Evolutionary conservation across 352 stramenopile species (phyloP), one percentile per base, ranked within the genome.

Genomic region (Globisporangium splendens): DNA sequence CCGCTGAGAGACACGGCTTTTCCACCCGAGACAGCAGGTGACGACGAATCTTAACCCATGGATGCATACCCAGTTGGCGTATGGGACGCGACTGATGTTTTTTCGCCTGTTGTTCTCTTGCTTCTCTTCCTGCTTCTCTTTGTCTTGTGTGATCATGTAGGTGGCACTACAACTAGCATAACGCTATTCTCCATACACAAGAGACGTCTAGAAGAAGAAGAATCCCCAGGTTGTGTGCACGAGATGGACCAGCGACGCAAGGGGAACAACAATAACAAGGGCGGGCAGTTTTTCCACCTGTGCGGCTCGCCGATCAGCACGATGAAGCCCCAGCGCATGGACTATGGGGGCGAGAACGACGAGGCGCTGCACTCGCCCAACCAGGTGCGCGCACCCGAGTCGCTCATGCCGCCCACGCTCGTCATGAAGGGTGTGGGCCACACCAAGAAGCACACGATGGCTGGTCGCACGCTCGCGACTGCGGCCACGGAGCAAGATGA

Each of bases 291-390:
- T 62, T 91, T 89, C 56, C 74, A 83, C 54, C 63, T 88, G 8
- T 90, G 79, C 52, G 83, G 83, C n/a, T 93, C 83, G 47, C 83
- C 83, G 20, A 93, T 93, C 61, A 83, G 83, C 35, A 87, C 79
- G 10, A 59, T 77, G 28, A 83, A 78, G 62, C 63, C 75, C 46
- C 63, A 70, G 44, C 41, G 38, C 38, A 43, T 43, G 38, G 38
- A 51, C 43, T 71, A 83, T 39, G 65, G 85, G 50, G 72, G 75
- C 21, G 56, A 75, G 41, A 68, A 77, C 43, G 64, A 62, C 44
- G 69, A 73, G 53, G 59, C 54, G 18, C 65, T 68, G 18, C 43
- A 48, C 8, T 73, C 61, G 18, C 66, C 65, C 31, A 77, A 65
- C 22, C 63, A 75, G 53, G 35, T 70, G 44, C 70, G 65, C n/a